Percentiles rank a stretch among this genome's conserved stretches.
Evolutionary conservation across 2,329 filamentous ascomycete genomes (phyloP).

Genomic region (Arthroderma sp.): DNA sequence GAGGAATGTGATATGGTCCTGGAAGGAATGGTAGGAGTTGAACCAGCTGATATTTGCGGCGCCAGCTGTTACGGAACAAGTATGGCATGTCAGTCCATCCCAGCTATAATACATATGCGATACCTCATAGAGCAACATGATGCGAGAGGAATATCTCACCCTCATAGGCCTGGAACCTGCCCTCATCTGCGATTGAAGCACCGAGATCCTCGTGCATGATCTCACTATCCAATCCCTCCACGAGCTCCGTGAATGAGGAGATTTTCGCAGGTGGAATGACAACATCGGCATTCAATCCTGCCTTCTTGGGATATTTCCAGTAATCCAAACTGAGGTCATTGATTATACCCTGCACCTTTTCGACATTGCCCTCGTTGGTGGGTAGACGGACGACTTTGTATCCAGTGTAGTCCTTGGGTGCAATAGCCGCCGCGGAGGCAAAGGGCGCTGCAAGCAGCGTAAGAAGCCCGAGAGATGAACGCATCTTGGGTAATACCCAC

Average conservation of each 20-base stretch:
- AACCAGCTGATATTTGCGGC: conserved; percentile 36
- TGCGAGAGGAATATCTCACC: conserved; percentile 12
- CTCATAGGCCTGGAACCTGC: conserved; percentile 12
- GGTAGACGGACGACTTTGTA: conserved; percentile 14
- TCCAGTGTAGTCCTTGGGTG: conserved; percentile 11
- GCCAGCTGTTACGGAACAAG: neutral
- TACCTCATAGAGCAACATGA: no score
- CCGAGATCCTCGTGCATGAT: conserved; percentile 35
- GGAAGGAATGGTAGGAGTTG: conserved; percentile 41
- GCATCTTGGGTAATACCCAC: neutral
- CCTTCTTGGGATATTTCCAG: conserved; percentile 11
- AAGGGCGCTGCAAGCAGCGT: conserved; percentile 2
- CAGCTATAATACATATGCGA: conserved; percentile 2
- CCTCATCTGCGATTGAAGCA: conserved; percentile 30
- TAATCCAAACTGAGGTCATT: conserved; percentile 10
- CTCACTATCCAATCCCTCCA: conserved; percentile 18
- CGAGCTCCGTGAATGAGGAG: conserved; percentile 24
- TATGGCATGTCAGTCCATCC: conserved; percentile 13
- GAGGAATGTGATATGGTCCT: conserved; percentile 39
- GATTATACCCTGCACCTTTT: conserved; percentile 11
- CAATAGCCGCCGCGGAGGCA: neutral
- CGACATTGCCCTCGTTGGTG: conserved; percentile 7
- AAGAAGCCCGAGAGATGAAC: neutral
- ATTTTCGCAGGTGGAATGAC: conserved; percentile 28
- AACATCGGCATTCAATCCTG: conserved; percentile 26